Evolutionary conservation across 1,139 yeast species (phyloP).

Genomic region (Chernovozyma aurita): DNA sequence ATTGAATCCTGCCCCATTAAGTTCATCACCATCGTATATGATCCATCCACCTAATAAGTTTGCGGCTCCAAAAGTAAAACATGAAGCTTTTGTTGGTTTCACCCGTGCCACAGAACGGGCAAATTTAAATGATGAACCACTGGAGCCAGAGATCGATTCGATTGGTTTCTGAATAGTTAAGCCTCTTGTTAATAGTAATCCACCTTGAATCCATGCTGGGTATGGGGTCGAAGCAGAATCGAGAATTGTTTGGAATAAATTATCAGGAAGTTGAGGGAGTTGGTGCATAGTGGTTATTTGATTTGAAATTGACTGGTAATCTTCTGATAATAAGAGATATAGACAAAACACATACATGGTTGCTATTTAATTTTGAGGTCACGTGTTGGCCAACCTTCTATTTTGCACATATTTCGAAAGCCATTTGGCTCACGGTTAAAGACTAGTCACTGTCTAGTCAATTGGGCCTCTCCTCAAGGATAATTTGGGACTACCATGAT

Average conservation of each 20-base stretch:
- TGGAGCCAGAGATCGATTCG: slow-evolving; percentile 16
- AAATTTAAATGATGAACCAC: slow-evolving; percentile 28
- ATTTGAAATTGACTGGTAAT: not conserved
- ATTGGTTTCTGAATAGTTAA: slow-evolving; percentile 22
- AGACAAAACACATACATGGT: too few species aligned
- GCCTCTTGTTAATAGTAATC: slow-evolving; percentile 43
- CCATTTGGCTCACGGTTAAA: too few species aligned
- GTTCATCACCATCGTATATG: slow-evolving; percentile 72
- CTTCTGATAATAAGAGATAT: not conserved
- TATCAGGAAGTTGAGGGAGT: slow-evolving; percentile 3
- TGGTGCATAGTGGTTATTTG: not conserved
- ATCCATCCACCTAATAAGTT: slow-evolving; percentile 78
- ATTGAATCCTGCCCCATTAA: slow-evolving; percentile 83
- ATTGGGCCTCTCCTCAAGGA: too few species aligned
- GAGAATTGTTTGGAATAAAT: slow-evolving; percentile 13
- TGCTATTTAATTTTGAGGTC: too few species aligned
- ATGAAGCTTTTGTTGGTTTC: slow-evolving; percentile 35
- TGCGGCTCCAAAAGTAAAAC: slow-evolving; percentile 60
- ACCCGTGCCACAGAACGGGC: slow-evolving; percentile 22
- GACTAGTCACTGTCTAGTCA: too few species aligned
- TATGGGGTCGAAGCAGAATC: slow-evolving; percentile 44
- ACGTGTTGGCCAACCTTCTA: too few species aligned
- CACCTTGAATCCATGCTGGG: slow-evolving; percentile 48
- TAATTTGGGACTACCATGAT: too few species aligned
- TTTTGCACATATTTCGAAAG: too few species aligned